A percentile compares a stretch with the other conserved stretches of the same genome.
Conservation (phyloP, 2,329 filamentous ascomycete species). For the Talaromyces marneffei region DNA sequence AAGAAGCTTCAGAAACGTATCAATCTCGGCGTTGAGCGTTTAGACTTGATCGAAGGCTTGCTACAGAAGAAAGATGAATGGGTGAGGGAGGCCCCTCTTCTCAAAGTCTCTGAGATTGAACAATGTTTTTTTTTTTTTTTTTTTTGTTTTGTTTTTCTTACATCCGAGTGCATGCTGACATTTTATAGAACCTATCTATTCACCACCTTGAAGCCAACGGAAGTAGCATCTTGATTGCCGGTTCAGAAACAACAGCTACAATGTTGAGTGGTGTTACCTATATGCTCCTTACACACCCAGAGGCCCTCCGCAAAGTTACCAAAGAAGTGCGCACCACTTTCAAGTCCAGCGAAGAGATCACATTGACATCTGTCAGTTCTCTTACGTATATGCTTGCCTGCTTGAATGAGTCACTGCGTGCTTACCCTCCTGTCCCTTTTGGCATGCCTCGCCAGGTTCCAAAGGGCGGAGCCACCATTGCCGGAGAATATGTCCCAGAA, state of each 20-base stretch:
- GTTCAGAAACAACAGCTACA: conserved; percentile 43
- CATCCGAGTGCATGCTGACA: neutral
- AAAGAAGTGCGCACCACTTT: conserved; percentile 40
- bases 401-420: conserved; percentile 40
- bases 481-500: conserved; percentile 3
- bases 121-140: too few relatives aligned
- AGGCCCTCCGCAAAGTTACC: conserved; percentile 26
- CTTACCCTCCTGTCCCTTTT: conserved; percentile 31
- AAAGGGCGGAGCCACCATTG: neutral
- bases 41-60: conserved; percentile 5
- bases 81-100: too few relatives aligned
- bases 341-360: conserved; percentile 34
- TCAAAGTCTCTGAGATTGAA: too few relatives aligned
- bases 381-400: conserved; percentile 39
- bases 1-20: conserved; percentile 1
- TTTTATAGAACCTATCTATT: neutral
- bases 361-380: conserved; percentile 23
- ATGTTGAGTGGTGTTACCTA: conserved; percentile 39
- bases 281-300: conserved; percentile 35
- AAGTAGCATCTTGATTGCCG: neutral
- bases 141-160: too few relatives aligned
- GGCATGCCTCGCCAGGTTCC: neutral
- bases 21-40: conserved; percentile 16
- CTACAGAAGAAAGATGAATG: neutral
- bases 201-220: neutral